Evolutionary conservation across 495 filamentous ascomycete species (phyloP).

Genomic region (Poronia punctata): DNA sequence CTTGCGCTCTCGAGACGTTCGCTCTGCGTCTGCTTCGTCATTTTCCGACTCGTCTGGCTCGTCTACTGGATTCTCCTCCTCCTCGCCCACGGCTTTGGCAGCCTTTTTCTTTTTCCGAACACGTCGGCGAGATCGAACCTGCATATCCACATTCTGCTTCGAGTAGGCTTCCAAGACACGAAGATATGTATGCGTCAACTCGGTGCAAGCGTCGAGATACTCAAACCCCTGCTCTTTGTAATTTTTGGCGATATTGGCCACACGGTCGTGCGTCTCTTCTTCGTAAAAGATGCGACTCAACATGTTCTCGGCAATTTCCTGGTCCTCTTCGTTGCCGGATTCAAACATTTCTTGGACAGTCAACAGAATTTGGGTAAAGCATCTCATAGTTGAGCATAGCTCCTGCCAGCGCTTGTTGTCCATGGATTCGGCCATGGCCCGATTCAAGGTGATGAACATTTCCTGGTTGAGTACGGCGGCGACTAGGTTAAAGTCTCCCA

Average conservation of each 20-base stretch:
- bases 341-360: slow-evolving; percentile 92
- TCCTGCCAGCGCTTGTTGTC: slow-evolving; percentile 83
- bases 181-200: slow-evolving; percentile 84
- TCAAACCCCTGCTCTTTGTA: slow-evolving; percentile 94
- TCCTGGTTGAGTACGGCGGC: slow-evolving; percentile 88
- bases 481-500: slow-evolving; percentile 76
- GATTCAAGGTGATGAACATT: slow-evolving; percentile 80
- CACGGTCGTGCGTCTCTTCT: slow-evolving; percentile 82
- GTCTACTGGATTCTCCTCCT: slow-evolving; percentile 32
- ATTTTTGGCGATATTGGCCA: slow-evolving; percentile 66
- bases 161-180: slow-evolving; percentile 90
- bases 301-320: slow-evolving; percentile 97
- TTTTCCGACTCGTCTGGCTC: slow-evolving; percentile 60
- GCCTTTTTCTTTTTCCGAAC: slow-evolving; percentile 64
- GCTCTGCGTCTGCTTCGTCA: slow-evolving; percentile 66
- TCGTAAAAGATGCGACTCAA: slow-evolving; percentile 97
- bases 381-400: slow-evolving; percentile 81
- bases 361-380: slow-evolving; percentile 79
- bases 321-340: slow-evolving; percentile 80
- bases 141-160: slow-evolving; percentile 88
- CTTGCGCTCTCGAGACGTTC: slow-evolving; percentile 70
- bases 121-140: slow-evolving; percentile 72
- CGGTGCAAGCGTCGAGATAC: slow-evolving; percentile 87
- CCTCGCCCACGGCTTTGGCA: slow-evolving; percentile 31
- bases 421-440: slow-evolving; percentile 67